Base-by-base conservation (phyloP, 1,139 yeast species). In the Nakaseomyces delphensis region DNA sequence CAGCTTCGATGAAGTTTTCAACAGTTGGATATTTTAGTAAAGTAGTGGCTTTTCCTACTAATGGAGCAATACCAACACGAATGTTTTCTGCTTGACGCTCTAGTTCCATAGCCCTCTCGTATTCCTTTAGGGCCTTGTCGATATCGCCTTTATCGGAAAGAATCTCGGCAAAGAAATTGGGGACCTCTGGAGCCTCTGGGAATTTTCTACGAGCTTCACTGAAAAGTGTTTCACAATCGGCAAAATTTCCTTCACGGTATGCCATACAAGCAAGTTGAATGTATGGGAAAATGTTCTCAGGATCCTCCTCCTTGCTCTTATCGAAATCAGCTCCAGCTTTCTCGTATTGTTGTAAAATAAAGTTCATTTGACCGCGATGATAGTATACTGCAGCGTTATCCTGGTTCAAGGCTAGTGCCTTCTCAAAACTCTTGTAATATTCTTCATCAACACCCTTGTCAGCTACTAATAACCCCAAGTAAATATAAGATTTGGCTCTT, bases 151-250 rank as follows among this genome's bases (percentile, higher is more conserved):
- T 76, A 62, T 91, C 97, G 50, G 87, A 79, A 58, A 89, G 73
- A 43, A 91, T 82, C 69, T 91, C 98, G 60, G 97, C 98, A 60
- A 80, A 86, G 66, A 89, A 93, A 70, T 87, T 89, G 67, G 93
- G 95, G 55, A 87, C 84, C 65, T 86, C 96, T 43, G 96, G 86
- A 42, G 83, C 74, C 28, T 91, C 76, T 54, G 96, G 93, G 77
- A 85, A 86, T 62, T 73, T 74, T 63, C 74, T 71, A 58, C 78
- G 77, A 38, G 95, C 86, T 53, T 76, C 79, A 51, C 76, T 73
- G 69, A 91, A 91, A 51, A 77, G 70, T 47, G 74, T 74, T 62
- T 77, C 77, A 47, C 93, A 80, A 44, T 71, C 76, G 25, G 65
- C 67, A 43, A 71, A 64, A 41, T 77, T 70, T 42, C 89, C 89